Conservation (phyloP, 257 asterid genomes). For the Craterostigma plantagineum region DNA sequence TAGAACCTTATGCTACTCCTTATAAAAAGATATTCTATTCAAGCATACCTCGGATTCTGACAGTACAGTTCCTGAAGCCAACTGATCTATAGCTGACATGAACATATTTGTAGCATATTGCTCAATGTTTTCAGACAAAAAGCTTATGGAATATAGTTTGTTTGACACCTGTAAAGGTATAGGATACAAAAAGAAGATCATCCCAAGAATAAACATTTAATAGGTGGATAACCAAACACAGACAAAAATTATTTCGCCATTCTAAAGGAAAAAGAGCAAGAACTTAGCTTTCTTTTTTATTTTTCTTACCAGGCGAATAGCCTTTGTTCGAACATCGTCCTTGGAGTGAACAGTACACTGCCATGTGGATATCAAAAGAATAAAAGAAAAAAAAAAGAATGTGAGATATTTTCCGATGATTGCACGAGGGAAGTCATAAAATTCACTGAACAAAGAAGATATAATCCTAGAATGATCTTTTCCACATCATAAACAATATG, state of each 20-base stretch:
- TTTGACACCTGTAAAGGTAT: slow-evolving; percentile 51
- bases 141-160: slow-evolving; percentile 49
- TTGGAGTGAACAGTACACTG: slow-evolving; percentile 85
- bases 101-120: slow-evolving; percentile 60
- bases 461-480: too few relatives aligned
- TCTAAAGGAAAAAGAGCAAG: slow-evolving; percentile 5
- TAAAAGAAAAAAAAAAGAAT: too few relatives aligned
- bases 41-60: slow-evolving; percentile 29
- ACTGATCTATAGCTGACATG: slow-evolving; percentile 53
- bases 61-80: slow-evolving; percentile 27
- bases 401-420: slow-evolving; percentile 9
- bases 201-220: too few relatives aligned
- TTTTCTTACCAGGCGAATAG: slow-evolving; percentile 74
- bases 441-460: too few relatives aligned
- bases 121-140: slow-evolving; percentile 62
- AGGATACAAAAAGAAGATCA: too few relatives aligned
- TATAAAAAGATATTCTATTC: slow-evolving; percentile 14
- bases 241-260: slow-evolving; percentile 10
- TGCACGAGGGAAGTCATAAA: background rate
- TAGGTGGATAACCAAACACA: slow-evolving; percentile 6
- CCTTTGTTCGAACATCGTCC: slow-evolving; percentile 83
- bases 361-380: slow-evolving; percentile 16
- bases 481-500: too few relatives aligned
- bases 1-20: too few relatives aligned
- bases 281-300: background rate